A percentile compares a stretch with the other conserved stretches of the same genome.
Evolutionary conservation across 192 early-diverging fungal genomes (phyloP).

Genomic region (Powellomyces hirtus): DNA sequence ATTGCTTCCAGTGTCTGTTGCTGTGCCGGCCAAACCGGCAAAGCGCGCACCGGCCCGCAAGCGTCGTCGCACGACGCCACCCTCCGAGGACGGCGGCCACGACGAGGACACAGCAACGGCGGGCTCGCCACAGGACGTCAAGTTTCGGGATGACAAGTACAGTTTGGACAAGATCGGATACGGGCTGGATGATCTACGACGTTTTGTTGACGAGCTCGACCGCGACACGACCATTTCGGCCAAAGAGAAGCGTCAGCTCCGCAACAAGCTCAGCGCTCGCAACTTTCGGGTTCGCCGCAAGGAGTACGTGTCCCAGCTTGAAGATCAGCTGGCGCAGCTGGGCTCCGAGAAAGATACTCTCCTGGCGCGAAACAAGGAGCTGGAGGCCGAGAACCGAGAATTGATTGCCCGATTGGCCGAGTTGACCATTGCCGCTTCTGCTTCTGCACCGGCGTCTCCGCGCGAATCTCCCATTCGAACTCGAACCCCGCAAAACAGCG

Average conservation of each 20-base stretch:
- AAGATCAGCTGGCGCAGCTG: neutral
- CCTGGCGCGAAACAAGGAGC: neutral
- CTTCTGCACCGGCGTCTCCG: neutral
- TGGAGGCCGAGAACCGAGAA: neutral
- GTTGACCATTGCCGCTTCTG: neutral
- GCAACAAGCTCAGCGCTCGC: conserved; percentile 13
- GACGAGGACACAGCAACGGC: too few relatives aligned
- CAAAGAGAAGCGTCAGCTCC: conserved; percentile 20
- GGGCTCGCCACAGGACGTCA: too few relatives aligned
- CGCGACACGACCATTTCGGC: conserved; percentile 7
- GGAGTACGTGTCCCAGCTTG: conserved; percentile 19
- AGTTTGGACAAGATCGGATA: neutral
- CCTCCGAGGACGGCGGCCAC: neutral
- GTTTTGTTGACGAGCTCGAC: conserved; percentile 16
- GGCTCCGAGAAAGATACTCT: neutral
- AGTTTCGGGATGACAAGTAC: conserved; percentile 3
- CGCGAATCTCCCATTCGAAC: neutral
- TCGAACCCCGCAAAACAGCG: neutral
- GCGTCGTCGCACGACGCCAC: neutral
- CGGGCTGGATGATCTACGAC: conserved; percentile 16
- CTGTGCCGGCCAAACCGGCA: neutral
- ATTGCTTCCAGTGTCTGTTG: too few relatives aligned
- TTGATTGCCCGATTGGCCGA: neutral
- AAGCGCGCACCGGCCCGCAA: neutral
- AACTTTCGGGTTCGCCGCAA: conserved; percentile 20